Evolutionary conservation across 192 early-diverging fungal species (phyloP), one percentile per base, ranked within the genome.

Genomic region (Funneliformis geosporum): DNA sequence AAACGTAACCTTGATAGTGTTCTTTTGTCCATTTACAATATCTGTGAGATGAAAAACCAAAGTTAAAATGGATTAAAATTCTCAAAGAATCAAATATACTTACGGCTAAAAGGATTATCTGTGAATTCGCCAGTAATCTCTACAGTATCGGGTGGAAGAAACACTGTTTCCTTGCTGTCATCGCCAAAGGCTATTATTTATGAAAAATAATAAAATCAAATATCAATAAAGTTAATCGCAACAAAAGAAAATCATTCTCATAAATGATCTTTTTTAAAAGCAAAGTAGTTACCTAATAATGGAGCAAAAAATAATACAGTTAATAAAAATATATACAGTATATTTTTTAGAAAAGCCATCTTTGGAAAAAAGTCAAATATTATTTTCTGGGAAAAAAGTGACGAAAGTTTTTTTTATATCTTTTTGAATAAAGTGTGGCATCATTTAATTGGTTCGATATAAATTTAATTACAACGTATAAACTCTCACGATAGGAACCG

Each of bases 21-120:
- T 87, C 44, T 76, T 68, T 65, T 87, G 82, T 16, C 86, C 86
- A 79, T 87, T 87, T 33, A 84, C 71, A n/a, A 87, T 81, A 42
- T 82, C 86, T 87, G 81, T 1, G 10, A 18, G 21, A 65, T 10
- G 2, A 12, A 75, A 46, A n/a, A 40, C n/a, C n/a, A 59, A n/a
- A 9, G 8, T 59, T 61, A 69, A 9, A 18, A 61, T 72, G n/a
- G 47, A 70, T 71, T 9, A 27, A 68, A 55, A 12, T 61, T 44
- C n/a, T n/a, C n/a, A n/a, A n/a, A n/a, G n/a, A n/a, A n/a, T n/a
- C n/a, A n/a, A n/a, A n/a, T n/a, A 44, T 79, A 83, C 82, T 75
- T 84, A 86, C 85, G 70, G 33, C 73, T 81, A 70, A 86, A 82
- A 16, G 85, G 85, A 59, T 84, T 83, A 43, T 86, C 83, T 47